Conservation (phyloP, 2,329 filamentous ascomycete genomes). For the Cordyceps tenuipes region DNA sequence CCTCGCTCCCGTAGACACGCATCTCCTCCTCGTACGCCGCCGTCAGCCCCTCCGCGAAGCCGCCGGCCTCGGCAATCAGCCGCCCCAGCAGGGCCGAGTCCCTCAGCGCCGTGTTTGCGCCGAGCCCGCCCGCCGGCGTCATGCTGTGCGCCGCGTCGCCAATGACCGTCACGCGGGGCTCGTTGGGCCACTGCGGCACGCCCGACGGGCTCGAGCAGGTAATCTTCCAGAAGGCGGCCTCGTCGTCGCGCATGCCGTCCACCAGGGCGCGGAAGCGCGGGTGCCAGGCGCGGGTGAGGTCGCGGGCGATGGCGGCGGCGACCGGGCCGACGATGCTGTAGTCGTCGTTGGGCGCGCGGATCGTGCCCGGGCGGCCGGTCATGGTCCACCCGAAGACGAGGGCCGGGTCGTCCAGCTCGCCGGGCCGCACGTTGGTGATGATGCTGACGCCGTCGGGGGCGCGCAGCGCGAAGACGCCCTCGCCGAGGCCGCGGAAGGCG, state of each 20-base stretch:
- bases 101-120: conserved; percentile 48
- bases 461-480: conserved; percentile 49
- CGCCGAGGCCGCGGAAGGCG: conserved; percentile 53
- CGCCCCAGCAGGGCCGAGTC: conserved; percentile 47
- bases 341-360: conserved; percentile 51
- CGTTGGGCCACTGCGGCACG: conserved; percentile 52
- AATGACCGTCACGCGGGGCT: conserved; percentile 49
- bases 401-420: conserved; percentile 49
- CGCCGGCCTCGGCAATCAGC: conserved; percentile 43
- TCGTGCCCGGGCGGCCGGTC: conserved; percentile 47
- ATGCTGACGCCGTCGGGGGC: conserved; percentile 39
- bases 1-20: conserved; percentile 49
- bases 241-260: conserved; percentile 45
- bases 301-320: conserved; percentile 50
- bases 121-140: conserved; percentile 48
- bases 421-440: conserved; percentile 56
- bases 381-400: conserved; percentile 58
- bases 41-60: conserved; percentile 43
- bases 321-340: conserved; percentile 47
- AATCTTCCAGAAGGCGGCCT: conserved; percentile 60
- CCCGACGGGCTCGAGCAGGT: conserved; percentile 52
- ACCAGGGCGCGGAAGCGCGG: conserved; percentile 47
- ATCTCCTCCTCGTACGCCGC: conserved; percentile 55
- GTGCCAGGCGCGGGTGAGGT: conserved; percentile 47
- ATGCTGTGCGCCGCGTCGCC: conserved; percentile 51